Conservation (phyloP, 2,329 filamentous ascomycete species). For the Microascus cirrosus region DNA sequence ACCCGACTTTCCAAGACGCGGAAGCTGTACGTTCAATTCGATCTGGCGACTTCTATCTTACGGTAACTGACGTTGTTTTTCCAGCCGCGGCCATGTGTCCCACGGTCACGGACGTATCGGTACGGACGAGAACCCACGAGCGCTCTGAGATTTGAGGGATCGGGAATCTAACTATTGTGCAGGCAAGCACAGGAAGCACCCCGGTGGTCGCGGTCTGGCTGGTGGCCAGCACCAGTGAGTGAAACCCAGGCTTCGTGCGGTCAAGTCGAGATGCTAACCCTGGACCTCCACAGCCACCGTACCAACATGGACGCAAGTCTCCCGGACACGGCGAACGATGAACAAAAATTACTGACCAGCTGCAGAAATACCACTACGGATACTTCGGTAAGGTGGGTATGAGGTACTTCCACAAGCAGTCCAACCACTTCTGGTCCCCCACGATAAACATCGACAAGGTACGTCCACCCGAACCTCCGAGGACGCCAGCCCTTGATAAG, state of each 20-base stretch:
- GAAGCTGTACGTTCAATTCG: constrained; percentile 54
- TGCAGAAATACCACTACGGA: constrained; percentile 77
- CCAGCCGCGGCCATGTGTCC: constrained; percentile 91
- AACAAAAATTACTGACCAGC: constrained; percentile 3
- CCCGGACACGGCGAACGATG: constrained; percentile 33
- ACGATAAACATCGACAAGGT: constrained; percentile 99
- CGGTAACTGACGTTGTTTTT: constrained; percentile 14
- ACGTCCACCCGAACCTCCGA: constrained; percentile 13
- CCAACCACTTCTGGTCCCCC: constrained; percentile 97
- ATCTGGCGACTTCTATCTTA: neutral
- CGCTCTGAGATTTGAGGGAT: neutral
- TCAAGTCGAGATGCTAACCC: neutral
- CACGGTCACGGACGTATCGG: constrained; percentile 78
- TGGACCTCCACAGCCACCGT: constrained; percentile 18
- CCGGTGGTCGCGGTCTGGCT: constrained; percentile 75
- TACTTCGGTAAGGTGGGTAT: constrained; percentile 98
- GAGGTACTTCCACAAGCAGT: constrained; percentile 93
- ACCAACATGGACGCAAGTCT: constrained; percentile 59
- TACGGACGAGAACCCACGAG: constrained; percentile 1
- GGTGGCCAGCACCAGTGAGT: constrained; percentile 87
- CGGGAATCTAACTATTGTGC: constrained; percentile 31
- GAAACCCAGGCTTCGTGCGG: neutral
- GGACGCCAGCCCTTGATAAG: too few relatives aligned
- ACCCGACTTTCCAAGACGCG: constrained; percentile 65
- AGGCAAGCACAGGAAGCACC: constrained; percentile 96